Percentiles rank a stretch among this genome's conserved stretches.
phyloP scores from a whole-genome alignment of 2,329 filamentous ascomycete species.

The Pseudogymnoascus sp. region DNA sequence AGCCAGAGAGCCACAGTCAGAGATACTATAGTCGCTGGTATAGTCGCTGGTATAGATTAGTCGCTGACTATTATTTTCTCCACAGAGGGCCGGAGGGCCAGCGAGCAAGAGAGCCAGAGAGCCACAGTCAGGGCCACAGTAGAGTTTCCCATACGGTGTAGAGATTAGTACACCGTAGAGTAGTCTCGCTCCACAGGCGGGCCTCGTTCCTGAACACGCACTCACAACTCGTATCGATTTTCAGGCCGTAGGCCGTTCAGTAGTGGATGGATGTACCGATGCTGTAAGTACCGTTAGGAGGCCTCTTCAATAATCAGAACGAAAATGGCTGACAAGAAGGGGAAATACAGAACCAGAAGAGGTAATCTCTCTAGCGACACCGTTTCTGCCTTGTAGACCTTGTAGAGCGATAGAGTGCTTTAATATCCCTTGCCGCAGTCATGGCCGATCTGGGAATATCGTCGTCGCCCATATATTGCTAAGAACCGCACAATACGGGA shows the following conservation, averaged over 20 bases:
- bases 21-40: neutral
- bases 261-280: neutral
- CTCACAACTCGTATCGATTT: neutral
- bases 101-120: neutral
- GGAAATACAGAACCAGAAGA: neutral
- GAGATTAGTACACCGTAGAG: neutral
- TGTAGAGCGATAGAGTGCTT: neutral
- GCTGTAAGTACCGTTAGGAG: neutral
- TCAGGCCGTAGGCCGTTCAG: neutral
- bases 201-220: neutral
- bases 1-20: neutral
- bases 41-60: too few relatives aligned
- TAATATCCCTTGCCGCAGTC: neutral
- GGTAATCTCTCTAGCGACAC: neutral
- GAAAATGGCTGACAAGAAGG: neutral
- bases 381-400: neutral
- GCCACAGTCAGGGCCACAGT: neutral
- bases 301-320: neutral
- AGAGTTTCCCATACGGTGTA: neutral
- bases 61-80: neutral
- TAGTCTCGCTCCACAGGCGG: neutral
- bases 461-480: neutral
- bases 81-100: neutral
- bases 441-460: neutral
- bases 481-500: too few relatives aligned